phyloP scores from a whole-genome alignment of 768 basidiomycete species.

The Trametes elegans region DNA sequence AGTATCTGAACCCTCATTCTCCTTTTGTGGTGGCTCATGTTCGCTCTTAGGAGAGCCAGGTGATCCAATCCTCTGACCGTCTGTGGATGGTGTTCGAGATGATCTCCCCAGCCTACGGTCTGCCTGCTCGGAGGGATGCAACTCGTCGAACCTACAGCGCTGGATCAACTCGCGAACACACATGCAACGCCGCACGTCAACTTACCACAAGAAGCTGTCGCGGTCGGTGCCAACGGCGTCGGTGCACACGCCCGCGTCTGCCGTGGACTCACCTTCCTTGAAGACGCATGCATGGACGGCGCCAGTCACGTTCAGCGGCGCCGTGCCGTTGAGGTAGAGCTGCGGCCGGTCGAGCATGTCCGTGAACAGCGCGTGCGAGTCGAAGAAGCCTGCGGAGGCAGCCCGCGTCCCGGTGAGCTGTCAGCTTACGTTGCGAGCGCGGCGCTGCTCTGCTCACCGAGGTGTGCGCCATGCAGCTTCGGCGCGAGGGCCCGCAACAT shows the following conservation, averaged over 20 bases:
- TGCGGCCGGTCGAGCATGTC: constrained; percentile 55
- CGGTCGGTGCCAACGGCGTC: constrained; percentile 40
- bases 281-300: constrained; percentile 49
- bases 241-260: constrained; percentile 33
- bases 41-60: constrained; percentile 38
- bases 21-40: neutral
- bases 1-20: neutral
- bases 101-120: constrained; percentile 53
- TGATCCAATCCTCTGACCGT: constrained; percentile 43
- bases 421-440: neutral
- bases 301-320: constrained; percentile 57
- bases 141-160: constrained; percentile 45
- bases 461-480: constrained; percentile 43
- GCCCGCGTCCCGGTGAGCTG: too few species aligned
- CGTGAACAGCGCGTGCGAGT: constrained; percentile 57
- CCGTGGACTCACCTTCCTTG: constrained; percentile 31
- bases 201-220: constrained; percentile 59
- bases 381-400: constrained; percentile 48
- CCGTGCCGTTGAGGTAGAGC: constrained; percentile 61
- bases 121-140: constrained; percentile 61
- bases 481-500: constrained; percentile 27
- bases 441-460: constrained; percentile 42
- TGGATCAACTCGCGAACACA: neutral
- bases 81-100: constrained; percentile 47
- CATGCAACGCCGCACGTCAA: neutral